Evolutionary conservation across 306 rosid species (phyloP).

Genomic region (Quercus ilex): DNA sequence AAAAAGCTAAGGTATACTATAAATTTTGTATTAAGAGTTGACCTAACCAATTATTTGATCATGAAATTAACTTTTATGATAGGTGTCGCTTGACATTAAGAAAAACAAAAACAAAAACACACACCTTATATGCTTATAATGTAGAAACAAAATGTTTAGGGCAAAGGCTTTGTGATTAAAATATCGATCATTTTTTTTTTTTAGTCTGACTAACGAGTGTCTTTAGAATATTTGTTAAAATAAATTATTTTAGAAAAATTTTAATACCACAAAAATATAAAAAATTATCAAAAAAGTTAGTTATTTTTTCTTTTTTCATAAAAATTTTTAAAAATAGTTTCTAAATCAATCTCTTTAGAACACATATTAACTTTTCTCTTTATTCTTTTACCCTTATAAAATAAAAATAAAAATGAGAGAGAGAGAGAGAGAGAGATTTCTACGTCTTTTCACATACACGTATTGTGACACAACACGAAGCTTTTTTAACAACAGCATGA

Average conservation of each 20-base stretch:
- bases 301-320: too few relatives aligned
- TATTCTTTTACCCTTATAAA: too few relatives aligned
- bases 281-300: too few relatives aligned
- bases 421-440: background rate
- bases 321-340: accelerated
- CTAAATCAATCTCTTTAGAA: accelerated
- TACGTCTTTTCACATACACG: background rate
- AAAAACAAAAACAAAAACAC: background rate
- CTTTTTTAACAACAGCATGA: background rate
- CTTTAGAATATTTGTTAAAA: too few relatives aligned
- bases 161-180: background rate
- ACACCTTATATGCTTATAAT: background rate
- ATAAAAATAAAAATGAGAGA: background rate
- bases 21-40: too few relatives aligned
- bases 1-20: background rate
- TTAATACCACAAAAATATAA: too few relatives aligned
- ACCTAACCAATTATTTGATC: too few relatives aligned
- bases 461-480: background rate
- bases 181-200: background rate
- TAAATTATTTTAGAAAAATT: too few relatives aligned
- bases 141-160: too few relatives aligned
- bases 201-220: accelerated
- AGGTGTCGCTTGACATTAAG: too few relatives aligned
- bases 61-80: too few relatives aligned
- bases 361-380: too few relatives aligned